Base-by-base conservation (phyloP, 768 basidiomycete species). In the Tricholoma furcatifolium region DNA sequence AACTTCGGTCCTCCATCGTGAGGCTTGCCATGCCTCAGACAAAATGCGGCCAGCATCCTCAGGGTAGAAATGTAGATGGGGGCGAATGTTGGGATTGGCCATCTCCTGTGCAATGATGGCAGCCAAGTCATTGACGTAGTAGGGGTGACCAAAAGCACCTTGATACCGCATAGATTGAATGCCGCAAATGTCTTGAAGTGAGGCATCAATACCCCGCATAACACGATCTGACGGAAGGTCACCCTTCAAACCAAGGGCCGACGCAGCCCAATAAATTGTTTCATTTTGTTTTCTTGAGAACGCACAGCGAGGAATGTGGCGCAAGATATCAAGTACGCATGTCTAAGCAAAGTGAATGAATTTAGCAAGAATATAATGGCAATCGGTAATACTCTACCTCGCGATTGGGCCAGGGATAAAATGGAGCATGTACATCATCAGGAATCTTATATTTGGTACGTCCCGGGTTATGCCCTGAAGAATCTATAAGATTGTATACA, bases 81-180 rank as follows among this genome's bases (percentile, higher is more conserved):
- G 53, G 0, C 67, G 61, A 10, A 75, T 66, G n/a, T 38, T 20
- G 0, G 71, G 71, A 49, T 75, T 75, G 3, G 67, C 58, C 62
- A 72, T 69, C 62, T 74, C 74, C 71, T 73, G 39, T 1, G 64
- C 60, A 30, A 72, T 62, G 20, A 74, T 66, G 15, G 65, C 49
- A 0, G 60, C 24, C 5, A 74, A 38, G 18, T 49, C 56, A 47
- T 73, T 74, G 4, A 69, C 62, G 57, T 63, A 65, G 43, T 69
- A 72, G 7, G 44, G 57, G 49, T 72, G 63, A 0, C 70, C 70
- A 18, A 70, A 57, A 0, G 60, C 61, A 4, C 72, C 71, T 9
- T 62, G 41, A 47, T 71, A 70, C 6, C 43, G 12, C 2, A 70
- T 53, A 20, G 62, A 66, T 1, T 61, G 42, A 15, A 74, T 60